Conservation (phyloP, 2,329 filamentous ascomycete species). For the Ophiostoma sp. region DNA sequence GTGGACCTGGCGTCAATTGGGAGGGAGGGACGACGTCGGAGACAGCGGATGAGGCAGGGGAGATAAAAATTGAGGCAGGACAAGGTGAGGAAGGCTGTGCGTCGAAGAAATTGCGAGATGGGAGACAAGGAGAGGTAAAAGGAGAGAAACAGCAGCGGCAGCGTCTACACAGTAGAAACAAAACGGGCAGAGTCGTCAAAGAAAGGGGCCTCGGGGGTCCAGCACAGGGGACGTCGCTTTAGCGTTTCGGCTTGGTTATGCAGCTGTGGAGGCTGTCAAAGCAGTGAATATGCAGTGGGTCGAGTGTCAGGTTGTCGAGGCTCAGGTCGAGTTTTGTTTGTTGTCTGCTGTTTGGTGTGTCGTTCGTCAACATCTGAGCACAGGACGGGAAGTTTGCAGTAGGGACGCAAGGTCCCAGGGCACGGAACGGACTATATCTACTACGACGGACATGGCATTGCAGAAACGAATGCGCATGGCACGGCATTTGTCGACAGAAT, state of each 20-base stretch:
- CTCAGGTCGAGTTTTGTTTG: not conserved
- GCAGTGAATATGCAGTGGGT: slow-evolving; percentile 10
- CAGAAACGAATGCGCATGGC: not conserved
- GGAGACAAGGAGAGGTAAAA: slow-evolving; percentile 2
- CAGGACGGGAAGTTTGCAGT: not conserved
- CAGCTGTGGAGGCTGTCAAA: slow-evolving; percentile 13
- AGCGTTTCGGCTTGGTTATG: slow-evolving; percentile 4
- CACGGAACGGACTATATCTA: slow-evolving; percentile 14
- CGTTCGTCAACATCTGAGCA: not conserved
- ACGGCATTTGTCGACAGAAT: not conserved
- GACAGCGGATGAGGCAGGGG: slow-evolving; percentile 31
- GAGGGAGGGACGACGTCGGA: not conserved
- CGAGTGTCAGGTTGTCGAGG: slow-evolving; percentile 6
- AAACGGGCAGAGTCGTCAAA: not conserved
- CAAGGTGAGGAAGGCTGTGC: not conserved
- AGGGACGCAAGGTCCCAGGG: not conserved
- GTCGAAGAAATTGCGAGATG: not conserved
- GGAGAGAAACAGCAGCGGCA: not conserved
- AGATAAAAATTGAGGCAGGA: slow-evolving; percentile 26
- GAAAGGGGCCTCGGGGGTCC: not conserved
- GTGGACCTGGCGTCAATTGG: not conserved
- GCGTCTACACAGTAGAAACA: not conserved
- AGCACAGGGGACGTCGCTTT: not conserved
- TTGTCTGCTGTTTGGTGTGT: not conserved
- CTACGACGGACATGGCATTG: not conserved